Evolutionary conservation across 2,329 filamentous ascomycete genomes (phyloP).

Genomic region (Arthrobotrys entomopaga): DNA sequence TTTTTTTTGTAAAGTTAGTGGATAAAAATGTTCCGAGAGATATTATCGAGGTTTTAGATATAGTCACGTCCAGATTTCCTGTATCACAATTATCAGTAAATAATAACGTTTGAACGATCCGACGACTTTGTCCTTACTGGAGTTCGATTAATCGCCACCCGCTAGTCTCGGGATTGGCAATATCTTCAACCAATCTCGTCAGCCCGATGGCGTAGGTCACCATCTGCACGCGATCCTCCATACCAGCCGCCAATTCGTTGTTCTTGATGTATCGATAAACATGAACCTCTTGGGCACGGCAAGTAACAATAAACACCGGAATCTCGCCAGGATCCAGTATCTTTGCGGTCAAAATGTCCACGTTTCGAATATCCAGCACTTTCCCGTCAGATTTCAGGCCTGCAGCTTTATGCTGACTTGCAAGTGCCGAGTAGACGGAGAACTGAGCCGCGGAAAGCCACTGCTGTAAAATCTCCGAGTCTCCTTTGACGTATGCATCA

Average conservation of each 20-base stretch:
- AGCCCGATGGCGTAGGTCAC: conserved; percentile 98
- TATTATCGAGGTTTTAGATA: conserved; percentile 22
- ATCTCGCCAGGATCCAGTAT: conserved; percentile 87
- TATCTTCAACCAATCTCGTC: conserved; percentile 91
- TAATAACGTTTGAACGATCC: background rate
- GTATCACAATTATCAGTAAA: background rate
- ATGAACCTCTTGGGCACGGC: conserved; percentile 95
- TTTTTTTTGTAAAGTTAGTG: background rate
- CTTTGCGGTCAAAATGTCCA: conserved; percentile 83
- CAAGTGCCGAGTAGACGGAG: conserved; percentile 94
- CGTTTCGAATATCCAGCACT: conserved; percentile 92
- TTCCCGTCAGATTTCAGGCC: conserved; percentile 94
- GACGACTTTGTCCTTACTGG: conserved; percentile 66
- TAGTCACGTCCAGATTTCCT: conserved; percentile 53
- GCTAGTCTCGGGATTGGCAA: conserved; percentile 94
- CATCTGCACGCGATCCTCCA: conserved; percentile 98
- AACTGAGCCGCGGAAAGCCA: conserved; percentile 98
- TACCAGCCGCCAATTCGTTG: conserved; percentile 87
- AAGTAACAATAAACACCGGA: conserved; percentile 96
- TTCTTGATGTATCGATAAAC: conserved; percentile 94
- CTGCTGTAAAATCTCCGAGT: conserved; percentile 86
- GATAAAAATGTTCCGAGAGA: background rate
- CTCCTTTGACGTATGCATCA: conserved; percentile 97
- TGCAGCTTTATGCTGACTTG: conserved; percentile 92
- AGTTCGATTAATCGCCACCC: conserved; percentile 98